Evolutionary conservation across 331 rosid genomes (phyloP).

Genomic region (Acacia concinna): DNA sequence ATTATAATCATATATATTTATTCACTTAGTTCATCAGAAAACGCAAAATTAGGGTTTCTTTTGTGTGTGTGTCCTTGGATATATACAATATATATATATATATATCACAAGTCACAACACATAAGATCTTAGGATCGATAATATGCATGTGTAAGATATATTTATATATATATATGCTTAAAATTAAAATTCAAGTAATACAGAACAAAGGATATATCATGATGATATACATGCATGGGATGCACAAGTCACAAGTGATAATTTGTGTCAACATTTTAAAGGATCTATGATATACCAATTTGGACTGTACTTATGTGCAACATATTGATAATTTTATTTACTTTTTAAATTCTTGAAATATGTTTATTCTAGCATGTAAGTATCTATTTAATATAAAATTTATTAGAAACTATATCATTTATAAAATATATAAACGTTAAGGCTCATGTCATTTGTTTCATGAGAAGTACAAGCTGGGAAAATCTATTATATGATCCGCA

Average conservation of each 20-base stretch:
- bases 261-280: not conserved
- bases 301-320: not conserved
- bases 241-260: not conserved
- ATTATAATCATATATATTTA: not conserved
- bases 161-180: too few species aligned
- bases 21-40: not conserved
- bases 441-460: not conserved
- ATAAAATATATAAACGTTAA: not conserved
- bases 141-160: not conserved
- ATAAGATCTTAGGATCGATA: not conserved
- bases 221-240: not conserved
- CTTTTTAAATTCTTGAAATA: not conserved
- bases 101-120: not conserved
- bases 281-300: not conserved
- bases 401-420: not conserved
- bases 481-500: not conserved
- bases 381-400: not conserved
- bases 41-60: not conserved
- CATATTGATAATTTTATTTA: not conserved
- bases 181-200: not conserved
- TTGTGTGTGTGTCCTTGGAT: not conserved
- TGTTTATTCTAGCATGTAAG: not conserved
- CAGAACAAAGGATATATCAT: not conserved
- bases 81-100: not conserved
- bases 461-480: not conserved